Evolutionary conservation across 345 rosid species (phyloP), one percentile per base, ranked within the genome.

Genomic region (Gossypium raimondii): DNA sequence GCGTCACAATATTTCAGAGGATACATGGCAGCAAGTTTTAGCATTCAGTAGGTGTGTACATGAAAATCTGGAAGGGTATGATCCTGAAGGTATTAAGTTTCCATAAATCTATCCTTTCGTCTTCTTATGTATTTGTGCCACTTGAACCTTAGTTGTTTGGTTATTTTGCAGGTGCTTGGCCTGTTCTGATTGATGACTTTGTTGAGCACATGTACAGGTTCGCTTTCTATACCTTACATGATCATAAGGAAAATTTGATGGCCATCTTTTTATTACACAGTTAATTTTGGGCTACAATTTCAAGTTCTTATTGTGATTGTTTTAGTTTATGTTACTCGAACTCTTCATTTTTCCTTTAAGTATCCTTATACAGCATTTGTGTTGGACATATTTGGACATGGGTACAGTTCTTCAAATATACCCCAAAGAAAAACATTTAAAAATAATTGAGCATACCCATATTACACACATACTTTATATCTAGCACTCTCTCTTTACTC

Each of bases 141-240:
- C 11, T 25, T 66, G 56, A 59, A 67, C 8, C 74, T 67, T 66
- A 74, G 11, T 71, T 56, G 67, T 73, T 69, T 53, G 14, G 24
- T 73, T 72, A 3, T 68, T 12, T 75, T 76, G 65, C 85, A 95
- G 99, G 99, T 81, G 99, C 98, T 43, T 95, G 99, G 99, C 98
- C 99, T 77, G 96, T 95, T 66, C 82, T 95, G 47, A 88, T 95
- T 20, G 99, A 95, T 85, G 98, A 95, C 67, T 93, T 95, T 55
- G 98, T 95, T 9, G 98, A 95, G 91, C 93, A 89, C 82, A 93
- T 95, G 99, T 93, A 90, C 90, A 95, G 99, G 99, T 95, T 71
- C 24, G 81, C 81, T 52, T 78, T 64, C 67, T 59, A 3, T 38
- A 20, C 25, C 41, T 5, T 34, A 34, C 7, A 34, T 34, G 41